Conservation (phyloP, 2,329 filamentous ascomycete genomes). For the Ascochyta rabiei region DNA sequence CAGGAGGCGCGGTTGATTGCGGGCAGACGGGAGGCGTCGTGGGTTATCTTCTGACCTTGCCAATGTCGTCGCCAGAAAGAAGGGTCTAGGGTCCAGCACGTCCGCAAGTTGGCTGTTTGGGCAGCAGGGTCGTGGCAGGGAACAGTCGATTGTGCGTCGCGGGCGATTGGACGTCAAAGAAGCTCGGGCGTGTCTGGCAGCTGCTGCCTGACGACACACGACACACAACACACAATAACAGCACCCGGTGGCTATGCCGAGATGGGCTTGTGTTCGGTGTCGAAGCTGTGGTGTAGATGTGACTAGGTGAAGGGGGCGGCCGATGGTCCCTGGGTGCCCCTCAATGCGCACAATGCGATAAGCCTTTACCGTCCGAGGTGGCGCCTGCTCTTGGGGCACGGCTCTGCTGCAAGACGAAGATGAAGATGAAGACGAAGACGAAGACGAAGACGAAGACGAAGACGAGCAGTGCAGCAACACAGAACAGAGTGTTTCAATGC, state of each 20-base stretch:
- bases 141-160: conserved; percentile 31
- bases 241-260: conserved; percentile 10
- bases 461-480: too few relatives aligned
- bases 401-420: conserved; percentile 15
- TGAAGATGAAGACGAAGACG: not conserved
- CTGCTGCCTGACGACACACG: conserved; percentile 41
- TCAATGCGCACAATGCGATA: conserved; percentile 37
- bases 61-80: conserved; percentile 26
- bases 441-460: not conserved
- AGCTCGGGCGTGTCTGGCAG: conserved; percentile 30
- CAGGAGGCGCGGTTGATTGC: conserved; percentile 18
- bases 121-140: conserved; percentile 39
- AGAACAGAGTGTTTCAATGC: too few relatives aligned
- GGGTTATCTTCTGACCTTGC: conserved; percentile 40
- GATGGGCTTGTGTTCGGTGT: conserved; percentile 12
- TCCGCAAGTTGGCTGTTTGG: conserved; percentile 30
- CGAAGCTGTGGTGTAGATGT: conserved; percentile 7
- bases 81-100: conserved; percentile 25
- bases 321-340: conserved; percentile 26
- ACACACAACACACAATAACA: conserved; percentile 12
- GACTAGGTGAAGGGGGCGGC: conserved; percentile 14
- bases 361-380: conserved; percentile 43
- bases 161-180: conserved; percentile 39
- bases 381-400: conserved; percentile 26
- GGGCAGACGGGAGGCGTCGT: conserved; percentile 10